Evolutionary conservation across 2,329 filamentous ascomycete species (phyloP), one percentile per base, ranked within the genome.

Genomic region (Fusarium sp.): DNA sequence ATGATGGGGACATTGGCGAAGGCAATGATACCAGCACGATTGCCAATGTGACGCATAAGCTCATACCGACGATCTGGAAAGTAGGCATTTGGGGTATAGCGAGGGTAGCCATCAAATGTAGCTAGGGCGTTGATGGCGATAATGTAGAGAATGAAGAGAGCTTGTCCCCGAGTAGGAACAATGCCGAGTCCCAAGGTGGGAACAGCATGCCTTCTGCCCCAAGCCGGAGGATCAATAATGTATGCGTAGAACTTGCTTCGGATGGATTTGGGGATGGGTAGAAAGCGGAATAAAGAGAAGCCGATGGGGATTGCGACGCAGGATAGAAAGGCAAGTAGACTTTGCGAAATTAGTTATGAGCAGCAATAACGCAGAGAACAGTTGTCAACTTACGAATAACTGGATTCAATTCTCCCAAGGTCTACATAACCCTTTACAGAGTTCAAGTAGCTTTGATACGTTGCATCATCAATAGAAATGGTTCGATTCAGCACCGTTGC

Each of bases 61-160:
- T 82, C 74, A 2, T 74, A 58, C 0, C 59, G 58, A 0, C 52
- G 54, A 2, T 53, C 74, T 0, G 69, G 52, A 22, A 72, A 80
- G 69, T 78, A 79, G 0, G 69, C 52, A 55, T 81, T 77, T 0
- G 78, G 80, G 5, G 66, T 62, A 11, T 63, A 43, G 2, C 61
- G 60, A 0, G 72, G 58, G 54, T 80, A 81, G 3, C 76, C 77
- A 13, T 77, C 71, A 18, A 76, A 73, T 7, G 66, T 70, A 3
- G 82, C 73, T 15, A 81, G 47, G 15, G 80, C 58, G 62, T 84
- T 84, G 22, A 83, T 69, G 18, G 73, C 66, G 20, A 82, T 62
- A 20, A 84, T 75, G 48, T 81, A 74, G 13, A 76, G 45, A 34
- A 87, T 82, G 71, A 83, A 86, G 15, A 85, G 54, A 10, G 76